Evolutionary conservation across 202 grass and related monocot genomes (phyloP), one percentile per base, ranked within the genome.

Genomic region (Saccharum hybrid): DNA sequence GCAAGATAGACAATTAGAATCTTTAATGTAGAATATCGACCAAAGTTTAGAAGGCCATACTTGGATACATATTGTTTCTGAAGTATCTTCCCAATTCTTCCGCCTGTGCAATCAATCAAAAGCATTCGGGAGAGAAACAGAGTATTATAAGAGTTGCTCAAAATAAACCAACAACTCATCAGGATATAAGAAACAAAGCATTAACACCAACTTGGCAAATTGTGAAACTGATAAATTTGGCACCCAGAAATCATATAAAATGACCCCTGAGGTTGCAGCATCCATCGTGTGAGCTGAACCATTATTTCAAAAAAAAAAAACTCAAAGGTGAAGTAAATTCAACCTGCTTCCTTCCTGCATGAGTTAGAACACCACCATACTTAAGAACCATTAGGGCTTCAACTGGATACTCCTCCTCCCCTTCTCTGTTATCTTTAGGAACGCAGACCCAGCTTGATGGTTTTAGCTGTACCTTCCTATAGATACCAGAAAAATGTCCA

Each of bases 341-440:
- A 80, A 98, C 95, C 95, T 98, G 95, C 38, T 98, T 98, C 91
- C 95, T 91, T 81, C 95, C 95, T 78, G 95, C 95, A 91, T 98
- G 95, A 85, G 95, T 98, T 79, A 98, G 85, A 80, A 98, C 95
- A 80, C 95, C 95, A 57, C 92, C 95, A 34, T 98, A 98, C 74
- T 98, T 98, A 34, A 98, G 90, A 88, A 98, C 85, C 95, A 98
- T 94, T 56, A 94, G 90, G 67, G 95, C 95, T 93, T 98, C 92
- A 71, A 86, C 81, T 56, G 92, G 95, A 30, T 80, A 36, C 26
- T 98, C 92, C 86, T 93, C 83, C 77, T n/a, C n/a, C n/a, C 88
- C 90, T 9, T 87, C 74, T 52, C 88, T 81, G 38, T 88, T 88
- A 83, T 49, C 81, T 81, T 91, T 91, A 40, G 86, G 77, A 84